Percentiles rank a stretch among this genome's conserved stretches.
These are phyloP conservation scores for Colletotrichum liriopes DNA, from an alignment of 2,329 filamentous ascomycete genomes.

Conservation along the genomic window DNA sequence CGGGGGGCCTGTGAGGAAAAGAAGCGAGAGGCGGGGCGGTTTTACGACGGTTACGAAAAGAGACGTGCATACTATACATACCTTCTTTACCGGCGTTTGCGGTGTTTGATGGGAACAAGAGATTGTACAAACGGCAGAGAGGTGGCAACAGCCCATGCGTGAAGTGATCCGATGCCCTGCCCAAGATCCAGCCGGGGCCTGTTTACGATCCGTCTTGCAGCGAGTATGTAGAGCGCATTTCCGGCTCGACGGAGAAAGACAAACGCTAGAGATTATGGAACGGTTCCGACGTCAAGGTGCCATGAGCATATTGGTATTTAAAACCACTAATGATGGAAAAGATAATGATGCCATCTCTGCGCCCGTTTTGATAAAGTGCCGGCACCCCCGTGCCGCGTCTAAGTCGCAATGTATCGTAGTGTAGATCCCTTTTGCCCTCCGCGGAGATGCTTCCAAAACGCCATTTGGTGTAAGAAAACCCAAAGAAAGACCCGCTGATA, in stretches of 20 bases:
- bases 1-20: neutral
- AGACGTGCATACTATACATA: neutral
- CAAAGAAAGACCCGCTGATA: slow-evolving; percentile 23
- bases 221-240: neutral
- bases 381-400: neutral
- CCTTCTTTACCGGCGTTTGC: neutral
- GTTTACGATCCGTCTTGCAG: neutral
- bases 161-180: neutral
- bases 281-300: neutral
- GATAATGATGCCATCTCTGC: neutral
- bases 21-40: neutral
- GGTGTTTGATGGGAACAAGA: neutral
- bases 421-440: neutral
- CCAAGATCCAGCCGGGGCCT: neutral
- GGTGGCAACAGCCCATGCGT: neutral
- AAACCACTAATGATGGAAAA: neutral
- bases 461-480: neutral
- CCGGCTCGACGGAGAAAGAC: neutral
- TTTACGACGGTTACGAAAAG: slow-evolving; percentile 1
- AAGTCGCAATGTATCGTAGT: neutral
- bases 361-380: neutral
- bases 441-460: slow-evolving; percentile 28
- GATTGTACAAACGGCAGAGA: neutral
- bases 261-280: neutral
- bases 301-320: slow-evolving; percentile 7